Conservation (phyloP, 1,139 yeast species). For the Suhomyces panamericanus region DNA sequence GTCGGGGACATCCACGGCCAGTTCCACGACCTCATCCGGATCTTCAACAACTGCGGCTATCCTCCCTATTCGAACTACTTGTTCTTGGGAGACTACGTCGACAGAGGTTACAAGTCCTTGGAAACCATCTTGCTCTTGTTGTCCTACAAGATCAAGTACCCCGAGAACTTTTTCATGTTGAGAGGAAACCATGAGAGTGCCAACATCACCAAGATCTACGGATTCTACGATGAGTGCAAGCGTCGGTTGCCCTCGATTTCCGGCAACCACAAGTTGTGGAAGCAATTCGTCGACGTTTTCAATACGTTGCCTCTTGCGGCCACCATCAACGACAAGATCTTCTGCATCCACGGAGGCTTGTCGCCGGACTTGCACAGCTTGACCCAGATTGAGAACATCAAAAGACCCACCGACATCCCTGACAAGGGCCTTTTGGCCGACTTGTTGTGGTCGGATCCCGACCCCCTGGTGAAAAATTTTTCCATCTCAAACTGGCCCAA, state of each 20-base stretch:
- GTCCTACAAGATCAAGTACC: slow-evolving; percentile 77
- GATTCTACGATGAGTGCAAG: slow-evolving; percentile 87
- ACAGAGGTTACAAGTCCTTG: slow-evolving; percentile 79
- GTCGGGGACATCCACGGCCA: slow-evolving; percentile 92
- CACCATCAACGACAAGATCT: slow-evolving; percentile 77
- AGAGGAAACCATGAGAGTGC: slow-evolving; percentile 89
- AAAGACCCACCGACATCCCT: slow-evolving; percentile 85
- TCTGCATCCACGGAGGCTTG: slow-evolving; percentile 88
- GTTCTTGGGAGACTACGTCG: slow-evolving; percentile 84
- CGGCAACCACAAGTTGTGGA: slow-evolving; percentile 63
- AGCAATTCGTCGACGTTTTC: slow-evolving; percentile 74
- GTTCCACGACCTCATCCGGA: slow-evolving; percentile 70
- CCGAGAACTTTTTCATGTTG: slow-evolving; percentile 78
- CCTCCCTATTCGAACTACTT: slow-evolving; percentile 80
- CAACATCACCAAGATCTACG: slow-evolving; percentile 79
- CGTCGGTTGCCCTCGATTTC: slow-evolving; percentile 59
- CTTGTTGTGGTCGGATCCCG: slow-evolving; percentile 88
- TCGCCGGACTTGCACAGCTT: slow-evolving; percentile 71
- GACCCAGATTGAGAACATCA: slow-evolving; percentile 66
- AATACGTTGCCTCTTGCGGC: slow-evolving; percentile 88
- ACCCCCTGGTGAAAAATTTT: slow-evolving; percentile 49
- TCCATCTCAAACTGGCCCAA: slow-evolving; percentile 64
- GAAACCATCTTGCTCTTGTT: slow-evolving; percentile 73
- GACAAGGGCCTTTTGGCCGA: slow-evolving; percentile 81
- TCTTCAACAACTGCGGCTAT: slow-evolving; percentile 73